phyloP scores from a whole-genome alignment of 257 asterid genomes.

The Solanum ossicruentum region DNA sequence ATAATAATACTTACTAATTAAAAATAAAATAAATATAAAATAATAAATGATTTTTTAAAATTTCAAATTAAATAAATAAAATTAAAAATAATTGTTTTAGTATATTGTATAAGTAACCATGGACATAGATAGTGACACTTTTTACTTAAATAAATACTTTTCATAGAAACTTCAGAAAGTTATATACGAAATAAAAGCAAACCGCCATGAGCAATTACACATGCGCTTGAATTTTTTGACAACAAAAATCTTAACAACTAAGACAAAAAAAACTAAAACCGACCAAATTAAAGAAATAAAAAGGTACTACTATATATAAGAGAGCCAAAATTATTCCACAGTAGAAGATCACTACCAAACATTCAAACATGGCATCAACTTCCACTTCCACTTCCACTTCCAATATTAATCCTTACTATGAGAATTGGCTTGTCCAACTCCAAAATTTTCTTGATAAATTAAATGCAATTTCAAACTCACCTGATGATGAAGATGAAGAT shows the following conservation, averaged over 20 bases:
- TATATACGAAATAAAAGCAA: too few relatives aligned
- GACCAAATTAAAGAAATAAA: not conserved
- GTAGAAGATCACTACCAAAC: not conserved
- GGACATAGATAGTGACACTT: too few relatives aligned
- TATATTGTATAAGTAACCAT: too few relatives aligned
- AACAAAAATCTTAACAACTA: not conserved
- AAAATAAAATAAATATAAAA: too few relatives aligned
- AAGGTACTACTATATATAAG: not conserved
- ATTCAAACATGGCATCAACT: not conserved
- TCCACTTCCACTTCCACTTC: too few relatives aligned
- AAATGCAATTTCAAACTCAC: not conserved
- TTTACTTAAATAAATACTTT: too few relatives aligned
- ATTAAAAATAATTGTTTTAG: too few relatives aligned
- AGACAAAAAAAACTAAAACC: not conserved
- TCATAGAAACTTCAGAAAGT: not conserved
- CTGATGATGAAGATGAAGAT: not conserved
- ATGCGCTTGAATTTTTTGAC: not conserved
- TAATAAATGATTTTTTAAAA: too few relatives aligned
- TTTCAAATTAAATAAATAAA: too few relatives aligned
- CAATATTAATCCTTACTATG: not conserved
- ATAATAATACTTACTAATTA: too few relatives aligned
- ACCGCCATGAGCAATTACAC: not conserved
- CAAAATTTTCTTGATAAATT: not conserved
- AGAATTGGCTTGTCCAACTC: not conserved
- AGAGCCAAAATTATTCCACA: not conserved